phyloP scores from a whole-genome alignment of 1,284 basidiomycete genomes.

The Phellopilus nigrolimitatus region DNA sequence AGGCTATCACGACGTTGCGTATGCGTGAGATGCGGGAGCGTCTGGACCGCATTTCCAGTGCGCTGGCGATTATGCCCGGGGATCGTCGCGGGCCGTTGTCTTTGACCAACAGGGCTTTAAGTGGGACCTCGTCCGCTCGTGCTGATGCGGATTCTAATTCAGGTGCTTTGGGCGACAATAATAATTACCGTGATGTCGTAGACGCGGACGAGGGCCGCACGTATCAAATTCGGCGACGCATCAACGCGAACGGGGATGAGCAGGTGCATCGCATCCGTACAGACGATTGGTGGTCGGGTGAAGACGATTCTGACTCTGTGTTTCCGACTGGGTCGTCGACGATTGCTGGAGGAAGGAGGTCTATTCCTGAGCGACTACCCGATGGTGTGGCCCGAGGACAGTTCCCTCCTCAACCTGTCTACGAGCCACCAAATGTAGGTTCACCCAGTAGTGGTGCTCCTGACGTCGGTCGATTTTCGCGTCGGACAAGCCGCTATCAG shows the following conservation, averaged over 20 bases:
- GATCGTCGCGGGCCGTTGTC: neutral
- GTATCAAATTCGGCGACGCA: constrained; percentile 38
- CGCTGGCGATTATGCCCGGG: neutral
- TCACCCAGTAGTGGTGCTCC: neutral
- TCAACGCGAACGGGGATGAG: constrained; percentile 40
- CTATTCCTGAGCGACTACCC: neutral
- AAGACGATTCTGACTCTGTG: constrained; percentile 29
- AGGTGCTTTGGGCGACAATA: neutral
- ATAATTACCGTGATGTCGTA: constrained; percentile 2
- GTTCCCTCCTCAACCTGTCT: neutral
- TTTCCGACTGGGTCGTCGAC: neutral
- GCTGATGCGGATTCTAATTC: neutral
- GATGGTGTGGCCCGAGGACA: neutral
- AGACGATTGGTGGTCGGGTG: constrained; percentile 28
- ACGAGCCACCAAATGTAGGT: neutral
- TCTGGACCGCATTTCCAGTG: constrained; percentile 1
- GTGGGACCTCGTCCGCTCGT: neutral
- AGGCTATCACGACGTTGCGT: neutral
- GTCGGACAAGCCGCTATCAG: neutral
- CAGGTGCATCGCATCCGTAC: constrained; percentile 36
- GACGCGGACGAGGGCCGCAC: constrained; percentile 21
- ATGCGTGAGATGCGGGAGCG: constrained; percentile 1
- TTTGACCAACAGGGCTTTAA: neutral
- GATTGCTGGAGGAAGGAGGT: neutral
- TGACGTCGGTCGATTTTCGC: neutral